phyloP scores from a whole-genome alignment of 805 yeast genomes.

The Lipomyces yamanashiensis region DNA sequence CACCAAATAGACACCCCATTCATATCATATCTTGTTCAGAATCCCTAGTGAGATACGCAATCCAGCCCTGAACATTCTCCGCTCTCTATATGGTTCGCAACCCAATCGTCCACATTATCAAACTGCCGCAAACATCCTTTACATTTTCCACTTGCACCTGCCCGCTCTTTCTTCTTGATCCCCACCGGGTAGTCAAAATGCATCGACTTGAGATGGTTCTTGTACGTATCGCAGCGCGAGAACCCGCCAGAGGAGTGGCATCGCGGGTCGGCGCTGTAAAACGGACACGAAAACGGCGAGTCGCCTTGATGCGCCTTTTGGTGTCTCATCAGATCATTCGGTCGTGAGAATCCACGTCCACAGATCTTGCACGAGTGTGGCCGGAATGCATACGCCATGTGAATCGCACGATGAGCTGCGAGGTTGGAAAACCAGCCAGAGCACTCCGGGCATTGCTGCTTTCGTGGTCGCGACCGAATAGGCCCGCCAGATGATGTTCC shows the following conservation, averaged over 20 bases:
- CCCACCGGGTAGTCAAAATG: constrained; percentile 90
- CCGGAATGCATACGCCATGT: constrained; percentile 68
- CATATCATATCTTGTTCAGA: background rate
- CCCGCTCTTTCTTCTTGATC: constrained; percentile 76
- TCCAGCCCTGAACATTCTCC: constrained; percentile 14
- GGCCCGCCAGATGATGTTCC: constrained; percentile 11
- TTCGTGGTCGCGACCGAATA: constrained; percentile 46
- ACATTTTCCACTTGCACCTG: constrained; percentile 72
- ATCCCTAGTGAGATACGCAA: background rate
- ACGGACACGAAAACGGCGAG: constrained; percentile 81
- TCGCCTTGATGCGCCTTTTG: constrained; percentile 85
- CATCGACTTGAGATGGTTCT: constrained; percentile 86
- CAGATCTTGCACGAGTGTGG: constrained; percentile 82
- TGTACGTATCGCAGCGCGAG: constrained; percentile 87
- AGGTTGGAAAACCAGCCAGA: constrained; percentile 71
- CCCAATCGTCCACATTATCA: constrained; percentile 77
- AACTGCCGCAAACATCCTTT: constrained; percentile 73
- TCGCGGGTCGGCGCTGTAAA: constrained; percentile 48
- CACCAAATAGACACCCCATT: background rate
- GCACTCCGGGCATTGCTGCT: constrained; percentile 75
- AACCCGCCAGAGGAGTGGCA: constrained; percentile 88
- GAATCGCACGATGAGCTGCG: constrained; percentile 83
- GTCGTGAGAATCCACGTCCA: constrained; percentile 82
- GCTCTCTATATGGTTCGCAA: constrained; percentile 68
- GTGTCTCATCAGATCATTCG: constrained; percentile 85